A percentile compares a stretch with the other conserved stretches of the same genome.
These are phyloP conservation scores for Hortiboletus flavorubellus DNA, from an alignment of 768 basidiomycete species.

Conservation along the genomic window DNA sequence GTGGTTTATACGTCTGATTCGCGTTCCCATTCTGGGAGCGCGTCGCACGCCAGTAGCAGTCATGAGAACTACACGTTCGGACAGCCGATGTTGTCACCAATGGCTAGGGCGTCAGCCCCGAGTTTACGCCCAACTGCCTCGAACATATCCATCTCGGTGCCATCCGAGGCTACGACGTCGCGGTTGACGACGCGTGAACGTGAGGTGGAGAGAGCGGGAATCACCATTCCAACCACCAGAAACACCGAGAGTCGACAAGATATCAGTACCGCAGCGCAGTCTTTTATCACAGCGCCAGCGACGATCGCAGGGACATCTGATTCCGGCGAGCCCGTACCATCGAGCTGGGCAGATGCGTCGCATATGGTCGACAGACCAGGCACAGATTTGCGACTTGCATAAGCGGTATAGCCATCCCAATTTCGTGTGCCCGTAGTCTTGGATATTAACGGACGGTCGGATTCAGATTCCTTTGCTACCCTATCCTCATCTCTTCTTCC, in stretches of 20 bases:
- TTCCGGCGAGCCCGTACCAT: slow-evolving; percentile 43
- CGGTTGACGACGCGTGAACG: slow-evolving; percentile 18
- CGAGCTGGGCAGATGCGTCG: slow-evolving; percentile 46
- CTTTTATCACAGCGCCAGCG: slow-evolving; percentile 64
- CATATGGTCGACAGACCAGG: slow-evolving; percentile 44
- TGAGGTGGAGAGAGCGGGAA: slow-evolving; percentile 18
- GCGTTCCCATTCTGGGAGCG: slow-evolving; percentile 43
- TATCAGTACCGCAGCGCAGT: slow-evolving; percentile 66
- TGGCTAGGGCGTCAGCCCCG: slow-evolving; percentile 17
- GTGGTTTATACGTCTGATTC: slow-evolving; percentile 34
- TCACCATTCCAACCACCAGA: slow-evolving; percentile 26
- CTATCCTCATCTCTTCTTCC: background rate
- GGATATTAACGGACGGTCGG: slow-evolving; percentile 13
- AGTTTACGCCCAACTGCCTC: slow-evolving; percentile 19
- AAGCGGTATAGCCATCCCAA: slow-evolving; percentile 12
- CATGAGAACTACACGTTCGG: slow-evolving; percentile 78
- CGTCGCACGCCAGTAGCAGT: slow-evolving; percentile 39
- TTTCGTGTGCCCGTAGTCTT: slow-evolving; percentile 5
- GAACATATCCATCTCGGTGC: slow-evolving; percentile 21
- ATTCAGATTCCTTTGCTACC: background rate
- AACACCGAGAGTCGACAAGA: slow-evolving; percentile 46
- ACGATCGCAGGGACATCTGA: slow-evolving; percentile 57
- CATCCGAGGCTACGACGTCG: slow-evolving; percentile 26
- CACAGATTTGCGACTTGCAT: slow-evolving; percentile 38
- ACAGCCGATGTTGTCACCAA: slow-evolving; percentile 41